Evolutionary conservation across 1,284 basidiomycete species (phyloP).

Genomic region (Mycena sp.): DNA sequence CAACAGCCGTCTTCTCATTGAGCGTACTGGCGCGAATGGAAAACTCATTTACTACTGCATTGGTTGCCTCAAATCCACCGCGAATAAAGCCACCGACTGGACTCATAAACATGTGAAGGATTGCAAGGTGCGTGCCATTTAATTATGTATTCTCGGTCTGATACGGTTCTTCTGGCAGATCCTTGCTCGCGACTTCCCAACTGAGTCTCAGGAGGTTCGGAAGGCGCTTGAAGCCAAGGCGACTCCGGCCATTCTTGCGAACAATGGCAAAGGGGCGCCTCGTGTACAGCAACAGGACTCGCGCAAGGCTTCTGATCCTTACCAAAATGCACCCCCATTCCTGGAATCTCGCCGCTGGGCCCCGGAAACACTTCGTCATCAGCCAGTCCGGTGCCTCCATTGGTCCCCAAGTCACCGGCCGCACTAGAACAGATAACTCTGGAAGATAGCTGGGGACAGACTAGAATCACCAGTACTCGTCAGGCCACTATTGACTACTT

Average conservation of each 20-base stretch:
- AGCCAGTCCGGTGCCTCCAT: not conserved
- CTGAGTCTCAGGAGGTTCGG: not conserved
- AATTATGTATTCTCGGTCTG: not conserved
- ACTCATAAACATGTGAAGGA: not conserved
- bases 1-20: not conserved
- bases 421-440: not conserved
- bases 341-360: not conserved
- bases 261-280: not conserved
- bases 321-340: not conserved
- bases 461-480: slow-evolving; percentile 11
- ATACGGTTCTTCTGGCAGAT: not conserved
- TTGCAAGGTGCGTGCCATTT: not conserved
- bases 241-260: not conserved
- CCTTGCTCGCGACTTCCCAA: slow-evolving; percentile 6
- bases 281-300: not conserved
- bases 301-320: not conserved
- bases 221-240: not conserved
- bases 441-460: not conserved
- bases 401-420: not conserved
- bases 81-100: slow-evolving; percentile 2
- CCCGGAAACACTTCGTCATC: not conserved
- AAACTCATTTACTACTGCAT: not conserved
- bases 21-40: not conserved
- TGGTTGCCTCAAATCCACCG: not conserved
- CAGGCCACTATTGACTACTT: slow-evolving; percentile 26